phyloP scores from a whole-genome alignment of 306 rosid genomes.

The Argentina anserina region DNA sequence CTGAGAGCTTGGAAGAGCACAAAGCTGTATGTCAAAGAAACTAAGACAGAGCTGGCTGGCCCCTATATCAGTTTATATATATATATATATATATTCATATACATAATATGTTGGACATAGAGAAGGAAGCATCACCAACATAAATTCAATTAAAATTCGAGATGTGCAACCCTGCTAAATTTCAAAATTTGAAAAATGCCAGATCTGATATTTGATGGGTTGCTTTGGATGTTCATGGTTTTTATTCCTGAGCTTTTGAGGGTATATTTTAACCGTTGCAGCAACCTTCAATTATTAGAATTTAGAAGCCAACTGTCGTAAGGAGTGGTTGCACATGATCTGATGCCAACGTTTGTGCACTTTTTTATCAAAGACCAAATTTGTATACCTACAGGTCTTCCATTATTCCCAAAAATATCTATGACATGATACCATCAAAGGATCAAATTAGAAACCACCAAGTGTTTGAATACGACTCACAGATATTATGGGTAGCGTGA shows the following conservation, averaged over 20 bases:
- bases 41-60: not conserved
- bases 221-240: not conserved
- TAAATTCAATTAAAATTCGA: not conserved
- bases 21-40: not conserved
- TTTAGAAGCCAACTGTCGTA: not conserved
- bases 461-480: too few relatives aligned
- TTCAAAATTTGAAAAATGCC: conserved; percentile 9
- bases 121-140: not conserved
- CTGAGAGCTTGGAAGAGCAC: not conserved
- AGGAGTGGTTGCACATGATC: conserved; percentile 2
- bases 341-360: not conserved
- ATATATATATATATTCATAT: not conserved
- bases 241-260: too few relatives aligned
- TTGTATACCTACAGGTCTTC: not conserved
- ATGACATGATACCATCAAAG: not conserved
- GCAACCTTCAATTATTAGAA: not conserved
- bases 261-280: not conserved
- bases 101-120: not conserved
- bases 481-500: too few relatives aligned
- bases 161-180: not conserved
- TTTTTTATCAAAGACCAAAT: not conserved
- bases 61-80: too few relatives aligned
- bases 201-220: not conserved
- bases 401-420: not conserved
- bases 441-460: too few relatives aligned